Base-by-base conservation (phyloP, 352 stramenopile species). In the Pythium apleroticum region DNA sequence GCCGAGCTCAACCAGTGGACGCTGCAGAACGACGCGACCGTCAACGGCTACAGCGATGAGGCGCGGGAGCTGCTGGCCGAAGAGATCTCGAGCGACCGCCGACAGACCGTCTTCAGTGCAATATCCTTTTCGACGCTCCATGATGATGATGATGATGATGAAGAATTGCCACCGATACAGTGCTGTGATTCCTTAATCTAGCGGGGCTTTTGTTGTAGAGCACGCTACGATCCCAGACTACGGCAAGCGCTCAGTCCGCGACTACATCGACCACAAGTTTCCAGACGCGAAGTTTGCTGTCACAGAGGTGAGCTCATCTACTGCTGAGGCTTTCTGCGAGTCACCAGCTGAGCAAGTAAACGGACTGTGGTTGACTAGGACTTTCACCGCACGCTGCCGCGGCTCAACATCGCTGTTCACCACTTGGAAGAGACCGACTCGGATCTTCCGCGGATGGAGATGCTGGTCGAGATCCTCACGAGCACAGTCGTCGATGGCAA, bases 191-290 rank as follows among this genome's bases (percentile, higher is more conserved):
- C 57, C 68, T 64, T 71, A 63, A 71, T 52, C 41, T 8, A 52
- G 22, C 20, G 20, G n/a, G 45, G 28, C 22, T 79, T 77, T 17
- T 57, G 4, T 66, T 33, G 30, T 22, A 57, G 39, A 59, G 46
- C 65, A 90, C 69, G 86, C 86, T 17, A 94, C 86, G 27, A 91
- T 94, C 65, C 84, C 83, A 39, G 76, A 90, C 63, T 92, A 94
- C 50, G 86, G 86, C 56, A 89, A 88, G 60, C 70, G 78, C 0
- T 91, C 86, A 0, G 81, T 91, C 28, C 78, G 75, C 10, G 69
- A 81, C 31, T 92, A 79, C 64, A 84, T 94, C 60, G 69, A 87
- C 53, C 76, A 90, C 71, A 94, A 91, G 74, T 92, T 92, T 66
- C 84, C 86, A 1, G 62, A 69, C 4, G 74, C 80, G 0, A 60